A percentile compares a stretch with the other conserved stretches of the same genome.
Conservation (phyloP, 139 green algal species). For the Volvox reticuliferus region DNA sequence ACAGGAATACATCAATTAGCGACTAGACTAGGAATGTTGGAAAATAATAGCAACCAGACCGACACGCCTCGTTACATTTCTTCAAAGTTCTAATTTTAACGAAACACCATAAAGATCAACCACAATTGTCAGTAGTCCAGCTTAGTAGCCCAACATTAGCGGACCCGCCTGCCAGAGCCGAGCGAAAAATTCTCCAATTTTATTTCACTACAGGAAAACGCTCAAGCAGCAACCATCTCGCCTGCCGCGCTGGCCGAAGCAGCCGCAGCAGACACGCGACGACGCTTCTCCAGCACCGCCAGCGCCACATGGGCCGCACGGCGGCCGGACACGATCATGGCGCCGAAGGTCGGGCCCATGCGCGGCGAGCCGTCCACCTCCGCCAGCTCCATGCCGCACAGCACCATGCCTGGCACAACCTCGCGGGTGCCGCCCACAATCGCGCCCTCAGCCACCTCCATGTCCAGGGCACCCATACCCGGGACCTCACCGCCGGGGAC, state of each 20-base stretch:
- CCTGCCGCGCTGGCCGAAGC: neutral
- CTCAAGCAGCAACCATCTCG: too few relatives aligned
- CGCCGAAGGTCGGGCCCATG: constrained; percentile 98
- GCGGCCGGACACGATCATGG: constrained; percentile 94
- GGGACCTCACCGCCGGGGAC: constrained; percentile 72
- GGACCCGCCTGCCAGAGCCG: too few relatives aligned
- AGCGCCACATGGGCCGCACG: constrained; percentile 95
- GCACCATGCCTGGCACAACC: constrained; percentile 95
- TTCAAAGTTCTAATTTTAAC: too few relatives aligned
- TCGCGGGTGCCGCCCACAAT: constrained; percentile 83
- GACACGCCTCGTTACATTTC: too few relatives aligned
- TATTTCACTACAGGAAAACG: too few relatives aligned
- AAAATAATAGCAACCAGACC: too few relatives aligned
- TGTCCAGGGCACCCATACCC: constrained; percentile 98
- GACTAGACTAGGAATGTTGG: too few relatives aligned
- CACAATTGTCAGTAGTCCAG: too few relatives aligned
- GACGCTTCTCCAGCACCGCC: constrained; percentile 74
- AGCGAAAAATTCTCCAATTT: too few relatives aligned
- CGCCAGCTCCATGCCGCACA: constrained; percentile 96
- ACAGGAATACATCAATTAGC: too few relatives aligned
- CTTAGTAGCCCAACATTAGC: too few relatives aligned
- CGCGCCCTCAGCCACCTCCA: constrained; percentile 94
- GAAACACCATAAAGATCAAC: too few relatives aligned
- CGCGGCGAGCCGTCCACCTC: constrained; percentile 84
- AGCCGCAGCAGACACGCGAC: neutral